Conservation (phyloP, 2,329 filamentous ascomycete species). For the Tolypocladium pustulatum region DNA sequence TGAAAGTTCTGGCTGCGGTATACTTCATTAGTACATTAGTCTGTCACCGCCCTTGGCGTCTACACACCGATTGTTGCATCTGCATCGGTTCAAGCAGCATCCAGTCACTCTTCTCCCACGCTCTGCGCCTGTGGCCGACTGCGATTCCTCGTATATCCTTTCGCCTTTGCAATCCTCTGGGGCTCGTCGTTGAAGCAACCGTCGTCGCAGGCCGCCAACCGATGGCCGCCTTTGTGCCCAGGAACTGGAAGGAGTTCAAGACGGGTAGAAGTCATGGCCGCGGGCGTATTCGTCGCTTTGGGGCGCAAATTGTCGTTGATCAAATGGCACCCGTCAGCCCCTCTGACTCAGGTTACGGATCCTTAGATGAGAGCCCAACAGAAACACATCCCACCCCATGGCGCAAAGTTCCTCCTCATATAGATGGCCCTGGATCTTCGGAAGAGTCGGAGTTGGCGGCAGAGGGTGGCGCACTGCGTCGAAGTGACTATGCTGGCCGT, state of each 20-base stretch:
- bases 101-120: neutral
- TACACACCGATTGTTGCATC: neutral
- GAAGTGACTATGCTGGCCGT: neutral
- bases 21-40: neutral
- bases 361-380: constrained; percentile 8
- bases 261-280: neutral
- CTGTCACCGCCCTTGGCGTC: neutral
- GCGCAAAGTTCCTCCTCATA: neutral
- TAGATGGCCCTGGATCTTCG: constrained; percentile 5
- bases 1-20: neutral
- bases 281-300: neutral
- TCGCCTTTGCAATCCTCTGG: neutral
- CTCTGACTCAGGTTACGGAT: constrained; percentile 19
- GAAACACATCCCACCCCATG: neutral
- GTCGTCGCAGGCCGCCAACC: neutral
- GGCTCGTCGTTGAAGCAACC: neutral
- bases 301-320: neutral
- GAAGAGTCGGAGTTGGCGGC: neutral
- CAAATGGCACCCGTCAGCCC: constrained; percentile 7
- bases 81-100: neutral
- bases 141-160: neutral
- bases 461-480: neutral
- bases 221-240: neutral
- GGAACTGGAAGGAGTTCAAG: neutral
- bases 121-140: neutral